Conservation (phyloP, 257 asterid genomes). For the Nyctanthes arbortristis region DNA sequence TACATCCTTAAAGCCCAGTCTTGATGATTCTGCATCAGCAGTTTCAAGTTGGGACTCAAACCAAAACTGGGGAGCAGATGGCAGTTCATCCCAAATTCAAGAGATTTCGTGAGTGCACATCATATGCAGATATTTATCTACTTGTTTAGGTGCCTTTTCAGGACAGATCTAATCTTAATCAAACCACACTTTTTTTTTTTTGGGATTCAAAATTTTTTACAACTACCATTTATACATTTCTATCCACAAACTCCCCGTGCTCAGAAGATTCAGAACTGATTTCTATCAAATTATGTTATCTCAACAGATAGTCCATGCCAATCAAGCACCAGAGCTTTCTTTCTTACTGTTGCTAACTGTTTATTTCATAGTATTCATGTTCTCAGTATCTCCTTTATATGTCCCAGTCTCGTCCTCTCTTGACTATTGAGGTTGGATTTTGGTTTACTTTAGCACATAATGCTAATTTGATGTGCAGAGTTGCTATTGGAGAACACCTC, state of each 20-base stretch:
- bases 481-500: conserved; percentile 1
- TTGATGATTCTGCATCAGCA: conserved; percentile 66
- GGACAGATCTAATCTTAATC: no score
- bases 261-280: no score
- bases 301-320: no score
- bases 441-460: conserved; percentile 6
- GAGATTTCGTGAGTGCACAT: conserved; percentile 54
- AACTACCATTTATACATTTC: no score
- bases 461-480: neutral
- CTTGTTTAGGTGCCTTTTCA: no score
- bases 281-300: no score
- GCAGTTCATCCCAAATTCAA: conserved; percentile 44
- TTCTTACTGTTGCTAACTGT: conserved; percentile 6
- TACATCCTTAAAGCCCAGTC: conserved; percentile 58
- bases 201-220: no score
- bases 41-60: conserved; percentile 65
- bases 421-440: conserved; percentile 15
- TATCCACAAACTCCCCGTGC: no score
- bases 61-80: conserved; percentile 60
- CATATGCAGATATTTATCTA: neutral
- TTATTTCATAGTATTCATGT: conserved; percentile 3
- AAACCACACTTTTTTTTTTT: no score
- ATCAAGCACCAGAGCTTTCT: conserved; percentile 3
- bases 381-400: conserved; percentile 1
- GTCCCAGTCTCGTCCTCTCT: neutral